Base-by-base conservation (phyloP, 768 basidiomycete genomes). In the Coprinopsis cinerea region DNA sequence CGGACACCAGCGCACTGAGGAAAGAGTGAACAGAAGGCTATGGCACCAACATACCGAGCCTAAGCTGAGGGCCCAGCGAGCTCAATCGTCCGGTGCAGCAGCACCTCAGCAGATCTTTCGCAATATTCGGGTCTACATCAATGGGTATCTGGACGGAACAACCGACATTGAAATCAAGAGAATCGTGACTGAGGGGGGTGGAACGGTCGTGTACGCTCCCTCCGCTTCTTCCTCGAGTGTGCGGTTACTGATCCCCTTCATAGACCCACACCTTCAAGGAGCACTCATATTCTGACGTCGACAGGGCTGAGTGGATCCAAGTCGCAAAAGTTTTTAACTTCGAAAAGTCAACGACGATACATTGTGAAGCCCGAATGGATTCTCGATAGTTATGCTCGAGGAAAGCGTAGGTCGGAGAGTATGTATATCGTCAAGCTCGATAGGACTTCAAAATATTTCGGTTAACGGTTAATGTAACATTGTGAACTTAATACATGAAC, bases 81-180 rank as follows among this genome's bases (percentile, higher is more conserved):
- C 26, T 27, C 53, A 51, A 47, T 51, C 43, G 20, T 37, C 48
- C 34, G 43, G 55, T 22, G 41, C 9, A 23, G 9, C 6, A 18
- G 26, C 28, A 45, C 13, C n/a, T 48, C 45, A 30, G 47, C 30
- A 17, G 51, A 59, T 56, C 64, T 57, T 75, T 66, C 60, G 59
- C 52, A 69, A 77, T 55, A 74, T 79, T 41, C 72, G 74, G 44
- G 69, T 81, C n/a, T 87, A 87, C 55, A 82, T 88, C 58, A 73
- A 82, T 56, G 89, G 86, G 0, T 88, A 80, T 58, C 68, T 88
- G 51, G 72, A 71, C 25, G 74, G 75, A 37, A 88, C 85, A 18
- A 92, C 88, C 1, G 88, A 90, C 60, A 77, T 85, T 44, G 88
- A 92, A 64, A 81, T 92, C 71, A 90, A 82, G 66, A 70, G 78